phyloP scores from a whole-genome alignment of 352 stramenopile genomes.

The Pythium diclinum region DNA sequence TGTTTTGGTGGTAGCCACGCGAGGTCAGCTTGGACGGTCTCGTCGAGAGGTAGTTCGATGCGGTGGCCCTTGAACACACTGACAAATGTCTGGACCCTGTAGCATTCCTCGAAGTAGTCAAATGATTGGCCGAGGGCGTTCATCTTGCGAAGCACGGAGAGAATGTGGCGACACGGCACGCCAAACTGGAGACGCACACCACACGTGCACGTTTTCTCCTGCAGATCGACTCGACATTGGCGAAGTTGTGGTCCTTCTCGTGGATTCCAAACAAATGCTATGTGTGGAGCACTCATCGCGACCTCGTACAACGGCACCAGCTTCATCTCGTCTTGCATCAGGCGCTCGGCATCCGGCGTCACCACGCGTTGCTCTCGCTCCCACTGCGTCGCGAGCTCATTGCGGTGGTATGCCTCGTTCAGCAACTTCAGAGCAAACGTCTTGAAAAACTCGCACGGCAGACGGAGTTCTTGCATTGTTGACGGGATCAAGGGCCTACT shows the following conservation, averaged over 20 bases:
- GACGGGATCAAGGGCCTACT: constrained; percentile 17
- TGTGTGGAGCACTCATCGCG: constrained; percentile 40
- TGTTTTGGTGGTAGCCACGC: constrained; percentile 32
- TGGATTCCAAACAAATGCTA: constrained; percentile 51
- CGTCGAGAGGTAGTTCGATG: constrained; percentile 44
- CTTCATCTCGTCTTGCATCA: constrained; percentile 48
- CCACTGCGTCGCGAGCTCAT: constrained; percentile 40
- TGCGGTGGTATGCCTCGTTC: constrained; percentile 34
- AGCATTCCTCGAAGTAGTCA: constrained; percentile 54
- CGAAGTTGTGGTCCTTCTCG: constrained; percentile 33
- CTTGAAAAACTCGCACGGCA: constrained; percentile 41
- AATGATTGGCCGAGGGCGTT: constrained; percentile 29
- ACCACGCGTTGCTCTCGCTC: constrained; percentile 40
- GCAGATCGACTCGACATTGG: constrained; percentile 44
- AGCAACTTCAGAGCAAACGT: constrained; percentile 35
- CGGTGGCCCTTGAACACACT: constrained; percentile 37
- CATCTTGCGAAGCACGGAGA: constrained; percentile 41
- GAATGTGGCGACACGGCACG: constrained; percentile 41
- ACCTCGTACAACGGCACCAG: constrained; percentile 37
- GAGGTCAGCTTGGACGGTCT: constrained; percentile 30
- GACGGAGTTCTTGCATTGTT: constrained; percentile 23
- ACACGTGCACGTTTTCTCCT: constrained; percentile 49
- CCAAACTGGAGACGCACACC: constrained; percentile 38
- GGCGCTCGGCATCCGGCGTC: constrained; percentile 37
- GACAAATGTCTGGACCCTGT: constrained; percentile 42